A percentile compares a stretch with the other conserved stretches of the same genome.
These are phyloP conservation scores for Brassica nigra DNA, from an alignment of 345 rosid genomes.

Conservation along the genomic window DNA sequence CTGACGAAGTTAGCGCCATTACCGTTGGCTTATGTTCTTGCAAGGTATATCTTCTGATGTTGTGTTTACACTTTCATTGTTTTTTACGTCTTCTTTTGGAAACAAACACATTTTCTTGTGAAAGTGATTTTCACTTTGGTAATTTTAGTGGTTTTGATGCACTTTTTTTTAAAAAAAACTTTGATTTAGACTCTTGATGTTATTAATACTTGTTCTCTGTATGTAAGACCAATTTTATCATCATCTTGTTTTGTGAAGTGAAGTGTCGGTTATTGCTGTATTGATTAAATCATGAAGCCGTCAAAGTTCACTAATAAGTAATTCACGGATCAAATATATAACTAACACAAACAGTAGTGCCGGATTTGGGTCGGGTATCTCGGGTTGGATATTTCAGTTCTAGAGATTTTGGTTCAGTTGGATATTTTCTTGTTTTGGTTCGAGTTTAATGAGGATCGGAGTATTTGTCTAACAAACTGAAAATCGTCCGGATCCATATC, in stretches of 20 bases:
- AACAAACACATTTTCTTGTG: constrained; percentile 30
- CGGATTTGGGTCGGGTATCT: not conserved
- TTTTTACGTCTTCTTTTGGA: constrained; percentile 6
- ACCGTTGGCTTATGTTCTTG: constrained; percentile 32
- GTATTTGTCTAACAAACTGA: not conserved
- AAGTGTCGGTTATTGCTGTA: not conserved
- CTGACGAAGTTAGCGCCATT: constrained; percentile 34
- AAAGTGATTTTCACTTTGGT: constrained; percentile 35
- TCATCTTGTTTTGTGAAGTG: not conserved
- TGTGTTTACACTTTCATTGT: constrained; percentile 30
- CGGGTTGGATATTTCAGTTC: too few relatives aligned
- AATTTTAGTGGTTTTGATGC: constrained; percentile 34
- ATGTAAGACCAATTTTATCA: constrained; percentile 36
- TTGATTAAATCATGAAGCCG: not conserved
- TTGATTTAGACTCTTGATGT: constrained; percentile 15
- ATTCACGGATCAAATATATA: not conserved
- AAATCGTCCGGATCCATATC: not conserved
- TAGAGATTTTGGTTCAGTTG: not conserved
- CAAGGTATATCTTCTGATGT: constrained; percentile 44
- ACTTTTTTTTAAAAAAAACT: constrained; percentile 1
- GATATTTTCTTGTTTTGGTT: not conserved
- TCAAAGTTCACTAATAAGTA: not conserved
- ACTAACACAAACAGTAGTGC: not conserved
- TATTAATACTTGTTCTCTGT: constrained; percentile 20
- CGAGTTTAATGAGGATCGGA: too few relatives aligned